These are phyloP conservation scores for Cruciata laevipes DNA, from an alignment of 257 asterid genomes.

Conservation along the genomic window DNA sequence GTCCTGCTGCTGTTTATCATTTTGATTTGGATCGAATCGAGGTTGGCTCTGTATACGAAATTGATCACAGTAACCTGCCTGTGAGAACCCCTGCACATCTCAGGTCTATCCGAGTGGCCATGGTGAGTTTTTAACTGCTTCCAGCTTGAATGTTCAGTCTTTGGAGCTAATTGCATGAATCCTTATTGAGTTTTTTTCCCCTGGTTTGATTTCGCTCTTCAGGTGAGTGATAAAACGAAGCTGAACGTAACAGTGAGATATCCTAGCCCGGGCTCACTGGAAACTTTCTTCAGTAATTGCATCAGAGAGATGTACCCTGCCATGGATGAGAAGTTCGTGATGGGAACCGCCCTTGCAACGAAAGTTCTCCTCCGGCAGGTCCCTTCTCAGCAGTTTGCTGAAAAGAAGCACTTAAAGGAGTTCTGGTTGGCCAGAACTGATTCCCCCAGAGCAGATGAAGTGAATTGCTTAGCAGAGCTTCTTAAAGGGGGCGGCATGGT, in stretches of 20 bases:
- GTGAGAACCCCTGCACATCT: conserved; percentile 65
- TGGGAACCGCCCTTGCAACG: conserved; percentile 50
- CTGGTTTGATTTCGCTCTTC: not conserved
- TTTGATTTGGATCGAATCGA: conserved; percentile 19
- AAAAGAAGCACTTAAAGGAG: conserved; percentile 39
- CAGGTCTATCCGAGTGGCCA: conserved; percentile 61
- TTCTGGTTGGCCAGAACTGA: conserved; percentile 55
- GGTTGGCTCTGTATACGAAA: conserved; percentile 63
- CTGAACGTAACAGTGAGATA: conserved; percentile 53
- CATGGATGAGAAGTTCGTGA: conserved; percentile 70
- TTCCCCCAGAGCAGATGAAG: conserved; percentile 17
- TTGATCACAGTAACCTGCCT: conserved; percentile 62
- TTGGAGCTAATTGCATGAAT: not conserved
- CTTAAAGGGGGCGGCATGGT: conserved; percentile 60
- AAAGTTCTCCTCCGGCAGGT: conserved; percentile 57
- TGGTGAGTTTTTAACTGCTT: conserved; percentile 36
- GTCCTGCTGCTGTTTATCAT: not conserved
- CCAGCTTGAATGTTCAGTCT: not conserved
- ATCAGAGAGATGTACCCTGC: conserved; percentile 67
- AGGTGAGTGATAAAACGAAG: conserved; percentile 79
- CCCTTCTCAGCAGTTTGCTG: conserved; percentile 37
- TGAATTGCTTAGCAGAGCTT: conserved; percentile 35
- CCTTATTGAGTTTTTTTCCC: not conserved
- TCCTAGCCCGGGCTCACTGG: conserved; percentile 67
- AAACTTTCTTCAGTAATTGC: conserved; percentile 53